These are phyloP conservation scores for Exophiala bonariae DNA, from an alignment of 2,329 filamentous ascomycete species.

Conservation along the genomic window DNA sequence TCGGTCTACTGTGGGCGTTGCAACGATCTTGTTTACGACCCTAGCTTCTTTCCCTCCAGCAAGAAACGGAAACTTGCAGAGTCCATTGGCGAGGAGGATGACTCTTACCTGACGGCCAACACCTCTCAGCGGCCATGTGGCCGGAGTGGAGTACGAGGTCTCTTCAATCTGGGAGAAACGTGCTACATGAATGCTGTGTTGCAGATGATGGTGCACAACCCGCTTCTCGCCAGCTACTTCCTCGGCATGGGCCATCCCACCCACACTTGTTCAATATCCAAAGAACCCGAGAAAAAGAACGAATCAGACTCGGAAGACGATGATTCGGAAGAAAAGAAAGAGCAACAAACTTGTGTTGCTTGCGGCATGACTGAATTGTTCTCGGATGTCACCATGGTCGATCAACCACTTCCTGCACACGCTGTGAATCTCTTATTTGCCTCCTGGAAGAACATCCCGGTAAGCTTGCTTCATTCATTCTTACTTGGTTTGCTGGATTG, in stretches of 20 bases:
- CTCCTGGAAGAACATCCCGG: constrained; percentile 80
- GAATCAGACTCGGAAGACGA: constrained; percentile 28
- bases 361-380: constrained; percentile 65
- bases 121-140: constrained; percentile 68
- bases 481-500: not conserved
- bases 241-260: constrained; percentile 85
- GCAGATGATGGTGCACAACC: constrained; percentile 91
- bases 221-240: constrained; percentile 86
- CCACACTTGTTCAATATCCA: constrained; percentile 63
- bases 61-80: constrained; percentile 39
- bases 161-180: constrained; percentile 97
- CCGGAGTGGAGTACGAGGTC: constrained; percentile 82
- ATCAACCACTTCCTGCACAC: constrained; percentile 80
- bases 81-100: constrained; percentile 58
- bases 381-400: constrained; percentile 61
- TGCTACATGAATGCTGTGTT: constrained; percentile 98
- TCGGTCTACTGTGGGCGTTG: constrained; percentile 26
- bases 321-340: constrained; percentile 24
- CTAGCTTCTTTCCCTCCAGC: constrained; percentile 20
- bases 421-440: constrained; percentile 85
- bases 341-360: constrained; percentile 52
- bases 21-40: constrained; percentile 28
- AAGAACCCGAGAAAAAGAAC: constrained; percentile 28
- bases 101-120: constrained; percentile 37
- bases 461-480: constrained; percentile 46